Conservation (phyloP, 2,329 filamentous ascomycete genomes). For the Calcarisporium arbuscula region DNA sequence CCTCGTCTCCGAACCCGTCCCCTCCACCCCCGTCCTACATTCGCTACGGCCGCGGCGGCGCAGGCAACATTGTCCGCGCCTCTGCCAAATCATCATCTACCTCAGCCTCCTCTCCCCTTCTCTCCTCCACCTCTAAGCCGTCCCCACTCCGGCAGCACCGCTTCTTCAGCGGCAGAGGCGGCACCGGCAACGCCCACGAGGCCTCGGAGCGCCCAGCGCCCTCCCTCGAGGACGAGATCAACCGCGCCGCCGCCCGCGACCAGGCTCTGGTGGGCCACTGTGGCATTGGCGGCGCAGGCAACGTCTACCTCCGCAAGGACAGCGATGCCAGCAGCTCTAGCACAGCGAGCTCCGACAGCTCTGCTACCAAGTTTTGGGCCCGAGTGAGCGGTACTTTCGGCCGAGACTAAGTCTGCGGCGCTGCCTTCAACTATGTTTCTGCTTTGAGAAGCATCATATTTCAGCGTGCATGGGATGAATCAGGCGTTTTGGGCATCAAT, state of each 20-base stretch:
- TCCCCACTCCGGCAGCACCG: too few species aligned
- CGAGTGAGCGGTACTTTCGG: slow-evolving; percentile 25
- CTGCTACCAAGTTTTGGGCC: slow-evolving; percentile 26
- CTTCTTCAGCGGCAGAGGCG: slow-evolving; percentile 62
- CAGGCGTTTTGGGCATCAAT: not conserved
- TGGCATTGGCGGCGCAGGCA: slow-evolving; percentile 61
- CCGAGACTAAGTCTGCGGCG: slow-evolving; percentile 22
- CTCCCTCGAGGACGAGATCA: slow-evolving; percentile 42
- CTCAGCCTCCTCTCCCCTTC: slow-evolving; percentile 38
- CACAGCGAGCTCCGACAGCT: slow-evolving; percentile 30
- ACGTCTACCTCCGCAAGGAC: slow-evolving; percentile 49
- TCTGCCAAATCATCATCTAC: slow-evolving; percentile 30
- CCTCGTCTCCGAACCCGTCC: slow-evolving; percentile 25
- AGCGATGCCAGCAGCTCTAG: slow-evolving; percentile 28
- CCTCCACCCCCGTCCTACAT: slow-evolving; percentile 28
- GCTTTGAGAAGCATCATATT: slow-evolving; percentile 2
- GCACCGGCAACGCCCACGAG: slow-evolving; percentile 56
- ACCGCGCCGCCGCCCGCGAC: slow-evolving; percentile 36
- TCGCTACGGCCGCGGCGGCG: slow-evolving; percentile 50
- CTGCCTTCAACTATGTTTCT: not conserved
- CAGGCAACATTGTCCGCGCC: slow-evolving; percentile 49
- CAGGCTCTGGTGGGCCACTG: slow-evolving; percentile 49
- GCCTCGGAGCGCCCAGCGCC: slow-evolving; percentile 25
- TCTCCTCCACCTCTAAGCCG: slow-evolving; percentile 25
- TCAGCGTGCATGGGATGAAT: not conserved